A percentile compares a stretch with the other conserved stretches of the same genome.
Evolutionary conservation across 2,329 filamentous ascomycete genomes (phyloP).

Genomic region (Penicillium sp.): DNA sequence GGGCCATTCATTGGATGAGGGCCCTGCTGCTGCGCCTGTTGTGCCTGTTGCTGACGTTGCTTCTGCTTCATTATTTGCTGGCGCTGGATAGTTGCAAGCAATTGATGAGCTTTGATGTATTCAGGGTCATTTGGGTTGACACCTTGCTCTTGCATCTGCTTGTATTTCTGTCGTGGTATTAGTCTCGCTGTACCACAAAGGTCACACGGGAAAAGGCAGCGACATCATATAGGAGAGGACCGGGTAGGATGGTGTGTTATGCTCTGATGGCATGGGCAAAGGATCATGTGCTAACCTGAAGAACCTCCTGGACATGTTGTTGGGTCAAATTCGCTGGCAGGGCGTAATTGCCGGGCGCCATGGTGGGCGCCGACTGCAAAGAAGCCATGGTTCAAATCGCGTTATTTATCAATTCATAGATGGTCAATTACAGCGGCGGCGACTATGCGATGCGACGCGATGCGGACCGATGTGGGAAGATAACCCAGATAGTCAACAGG

Average conservation of each 20-base stretch:
- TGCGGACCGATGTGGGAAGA: conserved; percentile 4
- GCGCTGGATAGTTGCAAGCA: conserved; percentile 65
- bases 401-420: conserved; percentile 28
- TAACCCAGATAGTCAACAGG: conserved; percentile 12
- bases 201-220: background rate
- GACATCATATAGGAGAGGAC: background rate
- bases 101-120: conserved; percentile 72
- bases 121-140: conserved; percentile 79
- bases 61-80: conserved; percentile 45
- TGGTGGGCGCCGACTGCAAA: conserved; percentile 64
- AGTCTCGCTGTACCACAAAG: conserved; percentile 21
- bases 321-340: conserved; percentile 65
- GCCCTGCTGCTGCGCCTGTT: conserved; percentile 41
- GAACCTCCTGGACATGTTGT: conserved; percentile 71
- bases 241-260: too few relatives aligned
- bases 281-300: conserved; percentile 34
- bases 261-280: background rate
- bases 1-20: conserved; percentile 32
- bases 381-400: conserved; percentile 62
- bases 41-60: conserved; percentile 40
- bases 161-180: conserved; percentile 63
- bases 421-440: conserved; percentile 13
- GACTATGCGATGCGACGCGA: conserved; percentile 19
- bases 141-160: conserved; percentile 80
- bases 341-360: conserved; percentile 58